These are phyloP conservation scores for Periglandula ipomoeae DNA, from an alignment of 2,329 filamentous ascomycete genomes.

Conservation along the genomic window DNA sequence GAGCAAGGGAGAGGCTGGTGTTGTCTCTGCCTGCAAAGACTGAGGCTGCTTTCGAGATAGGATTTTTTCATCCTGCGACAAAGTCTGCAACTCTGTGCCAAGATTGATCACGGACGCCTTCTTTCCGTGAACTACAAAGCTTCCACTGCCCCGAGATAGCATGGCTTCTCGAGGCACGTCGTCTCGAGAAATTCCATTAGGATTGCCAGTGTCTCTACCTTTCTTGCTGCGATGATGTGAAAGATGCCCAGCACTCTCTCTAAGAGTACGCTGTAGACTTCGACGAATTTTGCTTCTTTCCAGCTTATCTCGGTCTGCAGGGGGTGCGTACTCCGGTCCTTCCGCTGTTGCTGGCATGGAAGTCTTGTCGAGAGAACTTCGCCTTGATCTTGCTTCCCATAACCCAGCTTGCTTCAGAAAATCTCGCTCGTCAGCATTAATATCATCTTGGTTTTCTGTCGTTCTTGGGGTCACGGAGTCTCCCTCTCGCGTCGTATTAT, in stretches of 20 bases:
- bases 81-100: slow-evolving; percentile 76
- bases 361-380: slow-evolving; percentile 23
- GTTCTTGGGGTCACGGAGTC: slow-evolving; percentile 10
- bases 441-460: slow-evolving; percentile 29
- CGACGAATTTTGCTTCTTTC: slow-evolving; percentile 66
- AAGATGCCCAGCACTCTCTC: slow-evolving; percentile 64
- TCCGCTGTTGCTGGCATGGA: slow-evolving; percentile 26
- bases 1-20: slow-evolving; percentile 23
- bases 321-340: slow-evolving; percentile 21
- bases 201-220: slow-evolving; percentile 49
- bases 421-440: slow-evolving; percentile 59
- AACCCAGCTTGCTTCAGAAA: slow-evolving; percentile 60
- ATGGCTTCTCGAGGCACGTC: slow-evolving; percentile 50
- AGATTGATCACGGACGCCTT: slow-evolving; percentile 98
- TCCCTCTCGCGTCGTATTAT: slow-evolving; percentile 14
- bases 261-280: slow-evolving; percentile 80
- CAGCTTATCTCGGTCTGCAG: slow-evolving; percentile 36
- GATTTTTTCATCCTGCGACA: slow-evolving; percentile 64
- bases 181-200: slow-evolving; percentile 20
- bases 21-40: slow-evolving; percentile 16
- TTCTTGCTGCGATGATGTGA: slow-evolving; percentile 65
- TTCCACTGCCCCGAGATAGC: slow-evolving; percentile 69
- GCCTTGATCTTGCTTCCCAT: slow-evolving; percentile 32
- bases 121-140: slow-evolving; percentile 95
- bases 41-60: slow-evolving; percentile 49